A percentile compares a stretch with the other conserved stretches of the same genome.
Evolutionary conservation across 2,329 filamentous ascomycete species (phyloP).

Genomic region (Arthrobotrys iridis): DNA sequence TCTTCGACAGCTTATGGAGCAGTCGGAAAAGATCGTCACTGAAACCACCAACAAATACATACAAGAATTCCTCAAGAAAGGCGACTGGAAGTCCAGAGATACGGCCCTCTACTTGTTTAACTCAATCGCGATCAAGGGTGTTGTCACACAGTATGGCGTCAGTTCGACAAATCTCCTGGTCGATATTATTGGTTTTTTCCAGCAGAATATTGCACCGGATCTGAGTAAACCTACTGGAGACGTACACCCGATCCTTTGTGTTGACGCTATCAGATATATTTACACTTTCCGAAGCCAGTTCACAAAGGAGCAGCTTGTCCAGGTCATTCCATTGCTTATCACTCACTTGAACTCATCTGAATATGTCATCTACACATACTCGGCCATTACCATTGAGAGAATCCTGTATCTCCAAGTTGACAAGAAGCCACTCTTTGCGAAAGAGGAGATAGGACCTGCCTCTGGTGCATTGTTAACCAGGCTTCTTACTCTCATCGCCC

Average conservation of each 20-base stretch:
- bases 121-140: slow-evolving; percentile 93
- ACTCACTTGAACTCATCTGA: slow-evolving; percentile 89
- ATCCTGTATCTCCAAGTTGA: slow-evolving; percentile 84
- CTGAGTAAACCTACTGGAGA: slow-evolving; percentile 72
- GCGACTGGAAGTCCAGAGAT: slow-evolving; percentile 96
- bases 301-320: slow-evolving; percentile 89
- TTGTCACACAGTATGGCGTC: slow-evolving; percentile 81
- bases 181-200: slow-evolving; percentile 93
- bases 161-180: slow-evolving; percentile 88
- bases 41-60: slow-evolving; percentile 88
- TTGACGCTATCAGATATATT: slow-evolving; percentile 97
- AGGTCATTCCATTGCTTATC: slow-evolving; percentile 86
- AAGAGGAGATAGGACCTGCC: slow-evolving; percentile 81
- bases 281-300: slow-evolving; percentile 97
- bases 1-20: slow-evolving; percentile 84
- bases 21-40: slow-evolving; percentile 86
- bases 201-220: slow-evolving; percentile 89
- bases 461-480: slow-evolving; percentile 86
- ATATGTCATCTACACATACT: slow-evolving; percentile 97
- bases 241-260: slow-evolving; percentile 86
- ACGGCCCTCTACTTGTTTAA: slow-evolving; percentile 97
- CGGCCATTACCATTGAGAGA: slow-evolving; percentile 94
- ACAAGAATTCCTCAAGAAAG: slow-evolving; percentile 76
- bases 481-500: slow-evolving; percentile 89
- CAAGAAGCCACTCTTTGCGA: slow-evolving; percentile 75